Percentiles rank a stretch among this genome's conserved stretches.
phyloP scores from a whole-genome alignment of 2,329 filamentous ascomycete species.

The Hymenoscyphus salicellus region DNA sequence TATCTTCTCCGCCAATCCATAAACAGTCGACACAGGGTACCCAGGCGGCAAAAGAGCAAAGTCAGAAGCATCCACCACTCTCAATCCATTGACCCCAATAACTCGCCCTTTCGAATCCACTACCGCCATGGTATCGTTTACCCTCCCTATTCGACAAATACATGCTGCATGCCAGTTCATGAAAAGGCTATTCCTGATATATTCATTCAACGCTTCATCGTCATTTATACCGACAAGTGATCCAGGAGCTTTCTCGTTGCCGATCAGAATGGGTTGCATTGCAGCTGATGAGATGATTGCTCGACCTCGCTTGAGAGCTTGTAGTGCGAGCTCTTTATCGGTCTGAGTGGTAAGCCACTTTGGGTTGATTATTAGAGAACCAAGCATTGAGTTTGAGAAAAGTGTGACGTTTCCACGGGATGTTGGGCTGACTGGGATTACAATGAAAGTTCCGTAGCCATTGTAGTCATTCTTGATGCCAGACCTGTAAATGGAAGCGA shows the following conservation, averaged over 20 bases:
- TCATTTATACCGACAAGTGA: conserved; percentile 2
- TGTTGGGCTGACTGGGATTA: conserved; percentile 38
- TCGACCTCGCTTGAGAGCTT: conserved; percentile 42
- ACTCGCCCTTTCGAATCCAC: conserved; percentile 24
- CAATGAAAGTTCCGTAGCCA: background rate
- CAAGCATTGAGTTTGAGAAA: conserved; percentile 31
- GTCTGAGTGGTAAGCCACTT: conserved; percentile 44
- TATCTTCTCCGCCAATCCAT: conserved; percentile 9
- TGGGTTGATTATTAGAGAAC: conserved; percentile 41
- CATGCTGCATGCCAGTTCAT: conserved; percentile 51
- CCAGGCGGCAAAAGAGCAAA: conserved; percentile 37
- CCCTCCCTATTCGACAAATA: conserved; percentile 54
- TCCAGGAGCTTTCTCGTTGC: conserved; percentile 12
- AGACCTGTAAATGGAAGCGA: background rate
- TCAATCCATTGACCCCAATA: conserved; percentile 16
- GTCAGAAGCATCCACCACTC: conserved; percentile 26
- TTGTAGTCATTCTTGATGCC: background rate
- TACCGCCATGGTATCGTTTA: conserved; percentile 37
- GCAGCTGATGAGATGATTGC: conserved; percentile 21
- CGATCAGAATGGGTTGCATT: conserved; percentile 11
- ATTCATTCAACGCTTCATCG: conserved; percentile 19
- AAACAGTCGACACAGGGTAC: conserved; percentile 39
- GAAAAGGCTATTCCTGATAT: conserved; percentile 30
- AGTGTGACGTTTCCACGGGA: conserved; percentile 46
- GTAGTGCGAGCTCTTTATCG: conserved; percentile 45